Evolutionary conservation across 257 asterid genomes (phyloP).

Genomic region (Penstemon davidsonii): DNA sequence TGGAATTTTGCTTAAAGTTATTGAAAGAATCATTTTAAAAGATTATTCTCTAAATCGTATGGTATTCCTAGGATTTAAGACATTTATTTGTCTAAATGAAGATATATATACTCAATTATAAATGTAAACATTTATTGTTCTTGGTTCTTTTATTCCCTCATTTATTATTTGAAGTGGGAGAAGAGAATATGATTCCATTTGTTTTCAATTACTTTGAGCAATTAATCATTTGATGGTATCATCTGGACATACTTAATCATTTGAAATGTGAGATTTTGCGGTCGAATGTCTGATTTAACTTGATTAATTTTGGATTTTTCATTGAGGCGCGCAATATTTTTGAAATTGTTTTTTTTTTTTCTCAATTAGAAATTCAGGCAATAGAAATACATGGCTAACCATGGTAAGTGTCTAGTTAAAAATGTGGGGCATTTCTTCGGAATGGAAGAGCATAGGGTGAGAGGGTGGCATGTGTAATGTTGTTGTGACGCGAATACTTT

Average conservation of each 20-base stretch:
- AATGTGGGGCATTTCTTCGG: too few species aligned
- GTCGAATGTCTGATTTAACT: too few species aligned
- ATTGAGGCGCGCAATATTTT: not conserved
- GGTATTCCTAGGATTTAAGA: conserved; percentile 16
- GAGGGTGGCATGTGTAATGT: too few species aligned
- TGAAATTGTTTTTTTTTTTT: not conserved
- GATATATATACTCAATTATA: conserved; percentile 4
- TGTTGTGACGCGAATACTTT: too few species aligned
- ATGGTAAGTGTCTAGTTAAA: too few species aligned
- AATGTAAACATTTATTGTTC: not conserved
- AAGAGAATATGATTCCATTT: conserved; percentile 43
- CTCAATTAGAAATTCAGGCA: too few species aligned
- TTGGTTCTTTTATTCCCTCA: not conserved
- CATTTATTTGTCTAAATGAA: conserved; percentile 9
- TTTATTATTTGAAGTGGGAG: conserved; percentile 28
- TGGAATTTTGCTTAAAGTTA: conserved; percentile 32
- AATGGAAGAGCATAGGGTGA: too few species aligned
- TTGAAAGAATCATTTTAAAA: conserved; percentile 36
- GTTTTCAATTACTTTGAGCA: conserved; percentile 19
- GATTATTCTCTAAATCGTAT: conserved; percentile 36
- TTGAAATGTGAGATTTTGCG: too few species aligned
- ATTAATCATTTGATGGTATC: not conserved
- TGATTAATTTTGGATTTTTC: not conserved
- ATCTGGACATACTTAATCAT: not conserved
- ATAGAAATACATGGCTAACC: too few species aligned